phyloP scores from a whole-genome alignment of 176 grass and related monocot genomes.

The Musa acuminata region DNA sequence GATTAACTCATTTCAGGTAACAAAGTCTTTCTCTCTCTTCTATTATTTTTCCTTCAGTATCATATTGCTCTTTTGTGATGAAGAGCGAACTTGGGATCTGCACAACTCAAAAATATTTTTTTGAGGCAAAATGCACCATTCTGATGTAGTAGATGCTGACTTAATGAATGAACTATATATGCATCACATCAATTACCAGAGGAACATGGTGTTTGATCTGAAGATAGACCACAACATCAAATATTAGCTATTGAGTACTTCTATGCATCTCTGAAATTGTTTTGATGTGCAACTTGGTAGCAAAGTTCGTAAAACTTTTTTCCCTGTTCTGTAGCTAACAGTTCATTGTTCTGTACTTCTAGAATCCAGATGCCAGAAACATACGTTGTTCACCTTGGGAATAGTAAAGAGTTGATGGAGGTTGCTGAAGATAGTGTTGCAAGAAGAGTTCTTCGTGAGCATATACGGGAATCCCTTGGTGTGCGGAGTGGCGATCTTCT shows the following conservation, averaged over 20 bases:
- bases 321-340: background rate
- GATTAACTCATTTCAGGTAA: background rate
- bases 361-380: conserved; percentile 98
- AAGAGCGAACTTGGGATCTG: background rate
- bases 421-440: conserved; percentile 67
- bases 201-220: background rate
- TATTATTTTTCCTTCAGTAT: background rate
- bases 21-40: background rate
- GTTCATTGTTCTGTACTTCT: background rate
- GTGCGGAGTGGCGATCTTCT: conserved; percentile 61
- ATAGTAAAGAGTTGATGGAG: conserved; percentile 89
- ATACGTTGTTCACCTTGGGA: conserved; percentile 89
- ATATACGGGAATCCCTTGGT: conserved; percentile 36
- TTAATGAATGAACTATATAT: background rate
- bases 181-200: background rate
- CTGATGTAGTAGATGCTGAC: no score
- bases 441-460: conserved; percentile 67
- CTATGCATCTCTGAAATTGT: background rate
- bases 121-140: background rate
- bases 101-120: background rate
- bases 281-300: background rate
- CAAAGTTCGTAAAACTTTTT: background rate
- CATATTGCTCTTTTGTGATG: background rate
- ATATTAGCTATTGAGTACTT: background rate
- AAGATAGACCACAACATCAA: background rate